Base-by-base conservation (phyloP, 192 early-diverging fungal species). In the Coemansia aciculifera region DNA sequence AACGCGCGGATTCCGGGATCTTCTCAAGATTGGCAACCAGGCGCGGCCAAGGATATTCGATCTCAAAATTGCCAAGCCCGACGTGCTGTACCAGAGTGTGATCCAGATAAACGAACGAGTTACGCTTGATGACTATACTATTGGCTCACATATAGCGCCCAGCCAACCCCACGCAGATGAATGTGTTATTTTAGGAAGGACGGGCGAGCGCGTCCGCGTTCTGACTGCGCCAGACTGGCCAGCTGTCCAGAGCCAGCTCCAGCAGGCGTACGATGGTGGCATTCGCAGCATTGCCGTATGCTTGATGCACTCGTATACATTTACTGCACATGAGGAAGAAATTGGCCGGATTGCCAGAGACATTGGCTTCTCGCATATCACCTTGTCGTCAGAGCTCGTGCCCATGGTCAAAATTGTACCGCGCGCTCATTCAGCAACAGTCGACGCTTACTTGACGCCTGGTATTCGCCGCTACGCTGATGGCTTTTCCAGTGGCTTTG, bases 381-480 rank as follows among this genome's bases (percentile, higher is more conserved):
- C 94, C 19, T 74, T 92, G 15, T 95, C 94, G 9, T 91, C 91
- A 8, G 69, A 75, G 15, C 86, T 93, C 37, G 91, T 92, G 85
- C 95, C 96, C 17, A 95, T 93, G 91, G 90, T 98, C 77, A 96
- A 98, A 75, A 91, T 95, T 49, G 95, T 99, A 6, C 92, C 96
- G 8, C 90, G 97, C 24, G 94, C 94, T 19, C 93, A 91, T 19
- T 94, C 94, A 19, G 89, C 96, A 2, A 90, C 90, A 1, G 91
- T 91, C 1, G 96, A 99, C 68, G 94, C 94, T 0, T 99, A 99
- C 71, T 83, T 99, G 59, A 96, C 97, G 1, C 97, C 97, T 1
- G 89, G 90, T 46, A 95, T 99, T 62, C 87, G 88, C 54, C 85
- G 85, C 13, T 98, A 99, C 72, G 84, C 98, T 19, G 71, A 91